Evolutionary conservation across 192 early-diverging fungal species (phyloP).

Genomic region (Backusella parvicylindrica): DNA sequence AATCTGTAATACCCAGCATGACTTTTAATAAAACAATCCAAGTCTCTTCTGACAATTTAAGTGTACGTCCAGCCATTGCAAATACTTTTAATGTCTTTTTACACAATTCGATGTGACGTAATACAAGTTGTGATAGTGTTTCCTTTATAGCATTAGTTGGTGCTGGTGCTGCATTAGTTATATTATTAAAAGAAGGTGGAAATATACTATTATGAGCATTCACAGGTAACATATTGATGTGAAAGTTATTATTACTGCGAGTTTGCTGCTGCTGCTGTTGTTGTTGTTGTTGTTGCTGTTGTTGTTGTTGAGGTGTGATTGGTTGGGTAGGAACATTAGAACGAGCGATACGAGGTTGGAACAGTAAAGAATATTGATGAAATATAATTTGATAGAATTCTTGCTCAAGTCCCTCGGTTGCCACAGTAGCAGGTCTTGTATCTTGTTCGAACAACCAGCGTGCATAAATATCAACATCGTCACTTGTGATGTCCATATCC

Average conservation of each 20-base stretch:
- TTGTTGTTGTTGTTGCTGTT: background rate
- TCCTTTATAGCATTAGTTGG: constrained; percentile 16
- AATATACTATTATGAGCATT: background rate
- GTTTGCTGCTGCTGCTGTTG: background rate
- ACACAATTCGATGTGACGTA: constrained; percentile 72
- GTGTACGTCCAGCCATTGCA: constrained; percentile 55
- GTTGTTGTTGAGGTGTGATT: background rate
- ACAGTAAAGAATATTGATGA: constrained; percentile 73
- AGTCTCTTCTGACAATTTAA: constrained; percentile 69
- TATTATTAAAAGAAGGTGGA: constrained; percentile 1
- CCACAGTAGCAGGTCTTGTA: constrained; percentile 58
- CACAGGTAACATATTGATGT: constrained; percentile 3
- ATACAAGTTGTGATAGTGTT: constrained; percentile 30
- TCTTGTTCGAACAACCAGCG: constrained; percentile 72
- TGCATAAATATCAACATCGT: constrained; percentile 67
- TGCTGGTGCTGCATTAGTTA: background rate
- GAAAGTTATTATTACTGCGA: background rate
- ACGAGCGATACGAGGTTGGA: constrained; percentile 47
- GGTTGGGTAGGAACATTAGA: background rate
- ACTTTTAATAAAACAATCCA: constrained; percentile 83
- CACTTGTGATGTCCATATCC: constrained; percentile 62
- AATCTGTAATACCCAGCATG: constrained; percentile 72
- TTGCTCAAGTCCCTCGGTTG: constrained; percentile 54
- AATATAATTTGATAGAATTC: constrained; percentile 72
- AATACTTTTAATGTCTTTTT: constrained; percentile 64